Percentiles rank a stretch among this genome's conserved stretches.
phyloP scores from a whole-genome alignment of 2,329 filamentous ascomycete species.

The Colletotrichum sp. region DNA sequence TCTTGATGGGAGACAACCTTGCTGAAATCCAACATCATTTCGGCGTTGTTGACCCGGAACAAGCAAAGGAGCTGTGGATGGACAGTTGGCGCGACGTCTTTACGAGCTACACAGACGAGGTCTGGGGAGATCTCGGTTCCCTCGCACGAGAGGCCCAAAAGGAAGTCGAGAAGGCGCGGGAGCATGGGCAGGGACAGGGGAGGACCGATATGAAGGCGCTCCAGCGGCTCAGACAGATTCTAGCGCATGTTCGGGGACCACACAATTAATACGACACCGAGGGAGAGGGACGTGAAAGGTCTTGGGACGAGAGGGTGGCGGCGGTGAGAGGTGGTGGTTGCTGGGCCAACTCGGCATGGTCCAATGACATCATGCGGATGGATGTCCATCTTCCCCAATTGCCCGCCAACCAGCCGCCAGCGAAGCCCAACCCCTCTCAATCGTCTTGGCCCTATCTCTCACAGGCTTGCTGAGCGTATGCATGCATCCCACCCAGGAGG shows the following conservation, averaged over 20 bases:
- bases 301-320: not conserved
- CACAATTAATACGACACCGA: not conserved
- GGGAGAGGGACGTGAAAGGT: not conserved
- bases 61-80: slow-evolving; percentile 53
- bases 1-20: slow-evolving; percentile 29
- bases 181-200: not conserved
- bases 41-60: slow-evolving; percentile 42
- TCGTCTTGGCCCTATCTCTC: not conserved
- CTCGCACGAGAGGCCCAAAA: slow-evolving; percentile 60
- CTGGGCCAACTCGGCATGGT: slow-evolving; percentile 9
- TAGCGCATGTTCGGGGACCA: slow-evolving; percentile 38
- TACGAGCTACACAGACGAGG: slow-evolving; percentile 65
- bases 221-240: slow-evolving; percentile 38
- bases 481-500: slow-evolving; percentile 8
- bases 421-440: slow-evolving; percentile 19
- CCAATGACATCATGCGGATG: slow-evolving; percentile 20
- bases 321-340: slow-evolving; percentile 2
- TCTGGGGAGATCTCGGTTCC: slow-evolving; percentile 69
- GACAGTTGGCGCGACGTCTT: slow-evolving; percentile 63
- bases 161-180: slow-evolving; percentile 52
- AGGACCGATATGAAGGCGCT: slow-evolving; percentile 33
- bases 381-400: not conserved
- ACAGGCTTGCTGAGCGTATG: not conserved
- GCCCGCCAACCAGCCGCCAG: not conserved
- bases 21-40: slow-evolving; percentile 30